Conservation (phyloP, 2,329 filamentous ascomycete genomes). For the Botrytis medusae region DNA sequence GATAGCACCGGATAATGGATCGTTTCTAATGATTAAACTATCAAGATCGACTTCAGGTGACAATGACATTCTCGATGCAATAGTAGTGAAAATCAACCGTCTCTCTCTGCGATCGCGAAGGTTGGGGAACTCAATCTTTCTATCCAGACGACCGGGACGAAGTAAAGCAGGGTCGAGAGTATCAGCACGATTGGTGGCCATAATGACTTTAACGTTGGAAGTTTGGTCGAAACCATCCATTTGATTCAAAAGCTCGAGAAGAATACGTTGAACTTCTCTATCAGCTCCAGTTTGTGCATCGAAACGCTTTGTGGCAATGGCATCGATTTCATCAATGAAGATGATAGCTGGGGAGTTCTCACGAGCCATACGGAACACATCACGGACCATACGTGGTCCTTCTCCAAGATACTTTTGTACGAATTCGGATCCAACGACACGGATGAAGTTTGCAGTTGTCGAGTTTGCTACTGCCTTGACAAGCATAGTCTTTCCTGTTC, state of each 20-base stretch:
- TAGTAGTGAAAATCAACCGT: constrained; percentile 95
- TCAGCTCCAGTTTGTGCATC: constrained; percentile 98
- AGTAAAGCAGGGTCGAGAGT: constrained; percentile 93
- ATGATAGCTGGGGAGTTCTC: constrained; percentile 99
- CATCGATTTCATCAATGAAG: constrained; percentile 99
- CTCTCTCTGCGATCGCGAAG: constrained; percentile 91
- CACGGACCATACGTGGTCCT: constrained; percentile 96
- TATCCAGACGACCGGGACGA: constrained; percentile 89
- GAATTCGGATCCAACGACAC: constrained; percentile 96
- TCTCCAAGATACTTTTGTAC: constrained; percentile 99
- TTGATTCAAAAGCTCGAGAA: constrained; percentile 96
- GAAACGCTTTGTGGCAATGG: constrained; percentile 98
- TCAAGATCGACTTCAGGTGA: constrained; percentile 96
- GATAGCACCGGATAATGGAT: constrained; percentile 90
- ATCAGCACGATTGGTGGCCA: constrained; percentile 98
- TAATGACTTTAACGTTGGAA: constrained; percentile 99
- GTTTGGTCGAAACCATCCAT: constrained; percentile 99
- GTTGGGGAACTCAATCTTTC: constrained; percentile 98
- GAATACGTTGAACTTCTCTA: constrained; percentile 96
- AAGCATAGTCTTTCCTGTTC: constrained; percentile 95
- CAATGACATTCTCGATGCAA: constrained; percentile 94
- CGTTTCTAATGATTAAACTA: constrained; percentile 93
- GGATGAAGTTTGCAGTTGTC: constrained; percentile 96
- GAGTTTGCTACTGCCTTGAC: constrained; percentile 99
- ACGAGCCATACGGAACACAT: constrained; percentile 98